Evolutionary conservation across 202 grass and related monocot genomes (phyloP), one percentile per base, ranked within the genome.

Genomic region (Bolboschoenoplectus hybrid): DNA sequence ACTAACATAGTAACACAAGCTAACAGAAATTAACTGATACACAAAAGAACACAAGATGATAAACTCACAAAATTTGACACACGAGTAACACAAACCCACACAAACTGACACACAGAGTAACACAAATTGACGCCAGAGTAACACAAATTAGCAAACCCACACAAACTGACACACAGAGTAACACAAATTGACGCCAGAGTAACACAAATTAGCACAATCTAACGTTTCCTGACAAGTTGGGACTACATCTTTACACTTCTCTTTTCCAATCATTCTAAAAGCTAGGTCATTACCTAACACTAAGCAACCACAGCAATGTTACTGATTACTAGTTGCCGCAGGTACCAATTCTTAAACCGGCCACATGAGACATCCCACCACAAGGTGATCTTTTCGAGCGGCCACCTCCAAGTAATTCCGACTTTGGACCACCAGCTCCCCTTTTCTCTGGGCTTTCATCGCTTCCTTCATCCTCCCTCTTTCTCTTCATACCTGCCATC

Each of bases 311-410:
- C 11, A 20, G 58, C 56, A 70, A 83, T 50, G 73, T 7, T 38
- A 36, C 26, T 26, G 26, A 26, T 35, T 67, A 55, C 8, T 69
- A 91, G 79, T 87, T 89, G 44, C 90, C 88, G 7, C 88, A 94
- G 14, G 92, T 63, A 52, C 90, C 92, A 14, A 92, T 44, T 26
- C 86, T 94, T 63, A 83, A 75, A 51, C 88, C 92, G 14, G 89
- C 39, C 84, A 91, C 86, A 10, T 53, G 84, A 58, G 84, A 56
- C 81, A 69, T 85, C 40, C 81, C 86, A 64, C 92, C 90, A 84
- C 88, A 92, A 69, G 83, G 71, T 53, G 86, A 83, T 45, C 80
- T 81, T 3, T 80, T 69, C 5, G 44, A 11, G 9, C 41, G 9
- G 9, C 82, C 77, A 32, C 88, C 82, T 26, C 81, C 67, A 16